These are phyloP conservation scores for Paspalum vaginatum DNA, from an alignment of 176 grass and related monocot genomes.

Conservation along the genomic window DNA sequence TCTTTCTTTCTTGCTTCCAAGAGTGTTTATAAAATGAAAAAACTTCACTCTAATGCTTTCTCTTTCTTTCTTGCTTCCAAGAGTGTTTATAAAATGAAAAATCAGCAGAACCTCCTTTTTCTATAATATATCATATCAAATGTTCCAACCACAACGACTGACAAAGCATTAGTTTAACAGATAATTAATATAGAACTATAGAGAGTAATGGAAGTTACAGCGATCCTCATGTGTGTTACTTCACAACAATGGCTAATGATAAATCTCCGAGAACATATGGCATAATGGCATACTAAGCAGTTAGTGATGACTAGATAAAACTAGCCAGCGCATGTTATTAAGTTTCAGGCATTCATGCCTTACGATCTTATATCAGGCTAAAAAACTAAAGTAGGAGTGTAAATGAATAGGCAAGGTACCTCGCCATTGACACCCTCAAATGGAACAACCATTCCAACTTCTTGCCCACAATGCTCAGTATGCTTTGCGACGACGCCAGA, in stretches of 20 bases:
- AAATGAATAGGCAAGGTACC: constrained; percentile 51
- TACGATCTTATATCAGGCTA: neutral
- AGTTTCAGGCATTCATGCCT: neutral
- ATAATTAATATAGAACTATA: neutral
- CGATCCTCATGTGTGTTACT: constrained; percentile 9
- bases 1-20: neutral
- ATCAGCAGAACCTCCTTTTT: neutral
- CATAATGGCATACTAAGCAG: constrained; percentile 7
- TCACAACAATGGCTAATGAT: neutral
- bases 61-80: neutral
- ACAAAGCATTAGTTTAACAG: neutral
- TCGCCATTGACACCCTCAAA: constrained; percentile 79
- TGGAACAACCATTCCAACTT: constrained; percentile 90
- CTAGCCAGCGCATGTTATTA: constrained; percentile 11
- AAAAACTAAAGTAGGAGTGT: constrained; percentile 38
- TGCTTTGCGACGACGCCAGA: constrained; percentile 84
- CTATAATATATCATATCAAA: neutral
- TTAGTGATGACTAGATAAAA: constrained; percentile 12
- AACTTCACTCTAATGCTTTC: too few relatives aligned
- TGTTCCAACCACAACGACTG: neutral
- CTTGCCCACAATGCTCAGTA: constrained; percentile 69
- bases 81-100: neutral
- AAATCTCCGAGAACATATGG: constrained; percentile 11
- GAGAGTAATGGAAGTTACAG: neutral
- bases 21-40: neutral